Conservation (phyloP, 345 rosid genomes). For the Camelina neglecta region DNA sequence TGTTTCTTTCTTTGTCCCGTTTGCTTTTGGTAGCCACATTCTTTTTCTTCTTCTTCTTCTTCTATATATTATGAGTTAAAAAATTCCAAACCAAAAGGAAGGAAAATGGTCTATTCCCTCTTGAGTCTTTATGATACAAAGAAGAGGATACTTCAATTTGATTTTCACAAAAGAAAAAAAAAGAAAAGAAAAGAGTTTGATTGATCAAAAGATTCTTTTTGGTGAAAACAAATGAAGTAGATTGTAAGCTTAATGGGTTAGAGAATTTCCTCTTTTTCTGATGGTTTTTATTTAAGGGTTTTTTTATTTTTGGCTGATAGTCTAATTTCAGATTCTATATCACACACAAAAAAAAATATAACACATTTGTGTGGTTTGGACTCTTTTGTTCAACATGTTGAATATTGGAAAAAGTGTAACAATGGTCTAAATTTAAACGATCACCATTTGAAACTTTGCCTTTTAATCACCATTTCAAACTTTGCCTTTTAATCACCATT, state of each 20-base stretch:
- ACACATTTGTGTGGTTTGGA: slow-evolving; percentile 25
- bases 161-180: background rate
- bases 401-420: slow-evolving; percentile 2
- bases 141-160: slow-evolving; percentile 6
- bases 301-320: slow-evolving; percentile 41
- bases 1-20: slow-evolving; percentile 46
- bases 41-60: background rate
- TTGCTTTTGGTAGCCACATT: slow-evolving; percentile 54
- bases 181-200: background rate
- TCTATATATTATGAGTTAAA: background rate
- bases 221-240: slow-evolving; percentile 17
- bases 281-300: slow-evolving; percentile 38
- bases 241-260: slow-evolving; percentile 15
- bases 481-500: slow-evolving; percentile 16
- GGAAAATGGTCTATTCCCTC: background rate
- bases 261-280: slow-evolving; percentile 9
- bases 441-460: slow-evolving; percentile 25
- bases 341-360: background rate
- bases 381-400: slow-evolving; percentile 10
- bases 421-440: slow-evolving; percentile 30
- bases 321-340: slow-evolving; percentile 39
- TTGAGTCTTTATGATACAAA: slow-evolving; percentile 5
- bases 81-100: background rate
- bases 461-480: slow-evolving; percentile 23
- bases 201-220: slow-evolving; percentile 16